Evolutionary conservation across 345 rosid genomes (phyloP).

Genomic region (Brassica incana): DNA sequence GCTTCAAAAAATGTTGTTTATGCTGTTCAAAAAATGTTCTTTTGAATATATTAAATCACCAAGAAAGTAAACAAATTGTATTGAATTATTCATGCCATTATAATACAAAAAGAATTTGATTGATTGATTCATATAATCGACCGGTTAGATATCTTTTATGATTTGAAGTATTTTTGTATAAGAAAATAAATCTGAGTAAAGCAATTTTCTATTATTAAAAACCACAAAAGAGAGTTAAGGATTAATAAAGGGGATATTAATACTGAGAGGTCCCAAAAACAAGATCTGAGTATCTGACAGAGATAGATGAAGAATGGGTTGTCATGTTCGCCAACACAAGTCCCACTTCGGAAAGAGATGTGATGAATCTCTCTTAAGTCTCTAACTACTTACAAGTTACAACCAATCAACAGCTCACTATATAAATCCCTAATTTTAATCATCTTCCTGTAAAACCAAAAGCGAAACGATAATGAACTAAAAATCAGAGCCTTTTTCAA

Average conservation of each 20-base stretch:
- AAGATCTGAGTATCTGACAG: slow-evolving; percentile 46
- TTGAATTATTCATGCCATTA: slow-evolving; percentile 20
- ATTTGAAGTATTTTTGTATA: slow-evolving; percentile 2
- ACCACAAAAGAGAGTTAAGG: slow-evolving; percentile 4
- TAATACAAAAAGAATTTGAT: slow-evolving; percentile 26
- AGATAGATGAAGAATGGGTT: slow-evolving; percentile 41
- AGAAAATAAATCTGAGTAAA: neutral
- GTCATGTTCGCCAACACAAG: slow-evolving; percentile 47
- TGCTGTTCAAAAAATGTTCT: neutral
- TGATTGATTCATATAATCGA: slow-evolving; percentile 32
- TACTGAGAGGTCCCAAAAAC: slow-evolving; percentile 30
- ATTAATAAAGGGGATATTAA: slow-evolving; percentile 28
- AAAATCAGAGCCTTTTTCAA: slow-evolving; percentile 24
- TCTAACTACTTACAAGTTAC: slow-evolving; percentile 36
- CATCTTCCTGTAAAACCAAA: neutral
- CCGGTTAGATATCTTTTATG: slow-evolving; percentile 28
- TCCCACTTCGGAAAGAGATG: slow-evolving; percentile 33
- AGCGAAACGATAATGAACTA: neutral
- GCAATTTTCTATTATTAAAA: neutral
- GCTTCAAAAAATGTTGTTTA: slow-evolving; percentile 5
- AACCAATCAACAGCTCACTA: slow-evolving; percentile 41
- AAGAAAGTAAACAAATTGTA: slow-evolving; percentile 23
- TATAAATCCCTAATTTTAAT: slow-evolving; percentile 16
- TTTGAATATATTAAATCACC: slow-evolving; percentile 11
- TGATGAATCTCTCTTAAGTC: slow-evolving; percentile 13